Conservation (phyloP, 306 rosid genomes). For the Vigna mungo region DNA sequence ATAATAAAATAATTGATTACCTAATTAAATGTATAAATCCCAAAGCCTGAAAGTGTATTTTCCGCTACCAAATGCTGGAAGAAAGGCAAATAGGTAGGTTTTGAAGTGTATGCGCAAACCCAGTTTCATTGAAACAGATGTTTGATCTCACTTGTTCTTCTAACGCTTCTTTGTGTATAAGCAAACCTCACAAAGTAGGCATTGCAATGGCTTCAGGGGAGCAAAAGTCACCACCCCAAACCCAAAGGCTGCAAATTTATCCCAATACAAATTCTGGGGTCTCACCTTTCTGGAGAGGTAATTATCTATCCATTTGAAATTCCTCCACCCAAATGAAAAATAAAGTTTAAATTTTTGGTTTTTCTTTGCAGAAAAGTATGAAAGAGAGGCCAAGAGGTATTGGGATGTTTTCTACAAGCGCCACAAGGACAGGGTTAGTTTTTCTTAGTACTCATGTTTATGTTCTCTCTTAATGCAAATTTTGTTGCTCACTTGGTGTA, state of each 20-base stretch:
- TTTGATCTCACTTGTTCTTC: constrained; percentile 29
- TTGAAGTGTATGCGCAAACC: neutral
- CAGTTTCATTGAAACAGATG: constrained; percentile 22
- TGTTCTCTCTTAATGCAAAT: constrained; percentile 24
- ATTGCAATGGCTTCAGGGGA: constrained; percentile 64
- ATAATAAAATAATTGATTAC: neutral
- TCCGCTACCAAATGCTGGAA: neutral
- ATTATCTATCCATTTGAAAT: neutral
- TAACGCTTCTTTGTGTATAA: constrained; percentile 11
- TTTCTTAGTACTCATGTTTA: neutral
- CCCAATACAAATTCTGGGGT: constrained; percentile 64
- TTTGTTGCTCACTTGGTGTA: constrained; percentile 26
- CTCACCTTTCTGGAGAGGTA: constrained; percentile 91
- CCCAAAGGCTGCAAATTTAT: constrained; percentile 77
- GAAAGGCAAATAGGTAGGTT: neutral
- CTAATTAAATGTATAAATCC: neutral
- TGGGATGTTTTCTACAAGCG: constrained; percentile 96
- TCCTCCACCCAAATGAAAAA: neutral
- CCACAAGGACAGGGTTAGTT: constrained; percentile 81
- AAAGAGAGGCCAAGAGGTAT: constrained; percentile 85
- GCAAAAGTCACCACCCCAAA: constrained; percentile 47
- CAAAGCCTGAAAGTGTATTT: no score
- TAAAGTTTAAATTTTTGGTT: neutral
- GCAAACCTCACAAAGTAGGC: constrained; percentile 6
- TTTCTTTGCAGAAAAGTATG: constrained; percentile 74